A percentile compares a stretch with the other conserved stretches of the same genome.
Conservation (phyloP, 2,329 filamentous ascomycete species). For the Neofusicoccum parvum region DNA sequence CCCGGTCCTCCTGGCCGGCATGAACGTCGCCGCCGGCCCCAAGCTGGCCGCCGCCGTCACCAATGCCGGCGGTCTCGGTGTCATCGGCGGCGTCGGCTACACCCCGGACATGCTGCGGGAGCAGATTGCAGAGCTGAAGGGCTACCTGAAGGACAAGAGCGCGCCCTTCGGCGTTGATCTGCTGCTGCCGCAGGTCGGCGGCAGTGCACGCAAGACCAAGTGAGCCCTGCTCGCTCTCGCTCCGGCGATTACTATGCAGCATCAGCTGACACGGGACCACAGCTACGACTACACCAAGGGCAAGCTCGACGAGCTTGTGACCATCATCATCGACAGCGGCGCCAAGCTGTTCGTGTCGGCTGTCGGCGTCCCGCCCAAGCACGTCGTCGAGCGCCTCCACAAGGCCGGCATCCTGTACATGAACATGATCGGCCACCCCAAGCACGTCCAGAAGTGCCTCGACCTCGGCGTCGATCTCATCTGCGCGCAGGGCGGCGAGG, state of each 20-base stretch:
- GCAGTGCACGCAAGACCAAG: slow-evolving; percentile 94
- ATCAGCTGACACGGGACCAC: slow-evolving; percentile 14
- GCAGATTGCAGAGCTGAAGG: slow-evolving; percentile 93
- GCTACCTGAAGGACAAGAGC: slow-evolving; percentile 83
- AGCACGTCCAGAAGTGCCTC: slow-evolving; percentile 96
- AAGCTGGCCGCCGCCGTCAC: slow-evolving; percentile 96
- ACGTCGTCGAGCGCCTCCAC: slow-evolving; percentile 89
- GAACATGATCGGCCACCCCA: slow-evolving; percentile 99
- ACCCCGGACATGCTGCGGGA: slow-evolving; percentile 96
- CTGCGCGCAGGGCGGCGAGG: slow-evolving; percentile 97
- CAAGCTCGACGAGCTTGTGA: slow-evolving; percentile 87
- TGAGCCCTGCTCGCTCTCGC: slow-evolving; percentile 37
- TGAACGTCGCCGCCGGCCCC: slow-evolving; percentile 98
- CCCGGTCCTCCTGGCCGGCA: slow-evolving; percentile 91
- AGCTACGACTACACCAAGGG: slow-evolving; percentile 99
- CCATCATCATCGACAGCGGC: slow-evolving; percentile 89
- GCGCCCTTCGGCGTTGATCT: slow-evolving; percentile 95
- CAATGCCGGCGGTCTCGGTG: slow-evolving; percentile 93
- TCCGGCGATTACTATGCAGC: slow-evolving; percentile 2
- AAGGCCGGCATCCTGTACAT: slow-evolving; percentile 87
- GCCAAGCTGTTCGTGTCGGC: slow-evolving; percentile 95
- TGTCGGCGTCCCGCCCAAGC: slow-evolving; percentile 88
- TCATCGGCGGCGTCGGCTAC: slow-evolving; percentile 94
- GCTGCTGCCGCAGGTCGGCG: slow-evolving; percentile 90
- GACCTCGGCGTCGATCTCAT: slow-evolving; percentile 90